Base-by-base conservation (phyloP, 371 early-diverging fungal species). In the Batrachochytrium dendrobatidis region DNA sequence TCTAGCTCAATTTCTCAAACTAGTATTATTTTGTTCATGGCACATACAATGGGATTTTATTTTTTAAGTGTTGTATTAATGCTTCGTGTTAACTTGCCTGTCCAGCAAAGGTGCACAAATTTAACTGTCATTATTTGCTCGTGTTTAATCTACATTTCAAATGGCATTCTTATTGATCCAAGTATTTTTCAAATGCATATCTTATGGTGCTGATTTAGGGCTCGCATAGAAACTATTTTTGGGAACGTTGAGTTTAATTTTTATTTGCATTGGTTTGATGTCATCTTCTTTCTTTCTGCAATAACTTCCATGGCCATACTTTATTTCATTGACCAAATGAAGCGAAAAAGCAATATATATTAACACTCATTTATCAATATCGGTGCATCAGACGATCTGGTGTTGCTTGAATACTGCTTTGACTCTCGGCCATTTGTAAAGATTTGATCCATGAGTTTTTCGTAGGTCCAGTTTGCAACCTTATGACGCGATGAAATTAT, bases 11-110 rank as follows among this genome's bases (percentile, higher is more conserved):
- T 90, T 15, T 85, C 87, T 0, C 80, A 82, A 24, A 81, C 77
- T 53, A 87, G 81, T 64, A 67, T 63, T 18, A 79, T 91, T 1
- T 64, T 92, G 33, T 82, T 91, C 53, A 72, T 90, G 34, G 86
- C 95, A 0, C 87, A 92, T 55, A 81, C 91, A 43, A 89, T 95
- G 89, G 93, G 92, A 28, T 86, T 92, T 73, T 96, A 96, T 69
- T 91, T 91, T 68, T 69, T 94, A 24, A 85, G 87, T 30, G 85
- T 90, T 0, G 86, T 94, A 6, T 71, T 96, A 39, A 87, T 95
- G 86, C 85, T 96, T 84, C 85, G 95, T 49, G 81, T 85, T 73
- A 90, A 77, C 52, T 55, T 96, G 57, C 95, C 97, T 1, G 71
- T 76, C 3, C 84, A 91, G 62, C 89, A 92, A 67, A 75, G 89